Conservation (phyloP, 2,329 filamentous ascomycete genomes). For the Colletotrichum horii region DNA sequence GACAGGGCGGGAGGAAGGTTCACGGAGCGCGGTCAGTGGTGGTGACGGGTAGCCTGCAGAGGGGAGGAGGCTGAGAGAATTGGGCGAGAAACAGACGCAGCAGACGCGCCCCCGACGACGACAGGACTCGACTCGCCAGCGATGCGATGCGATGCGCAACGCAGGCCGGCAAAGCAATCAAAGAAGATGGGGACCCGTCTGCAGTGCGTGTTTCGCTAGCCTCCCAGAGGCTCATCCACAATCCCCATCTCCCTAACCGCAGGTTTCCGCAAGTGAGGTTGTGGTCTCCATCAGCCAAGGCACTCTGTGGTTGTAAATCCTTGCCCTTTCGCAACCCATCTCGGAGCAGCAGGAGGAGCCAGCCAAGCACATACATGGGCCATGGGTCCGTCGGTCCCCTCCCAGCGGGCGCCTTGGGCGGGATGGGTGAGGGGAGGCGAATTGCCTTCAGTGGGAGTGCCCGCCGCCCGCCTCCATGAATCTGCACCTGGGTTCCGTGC, state of each 20-base stretch:
- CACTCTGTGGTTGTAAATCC: background rate
- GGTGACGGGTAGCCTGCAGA: background rate
- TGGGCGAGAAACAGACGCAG: background rate
- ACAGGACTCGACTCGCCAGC: background rate
- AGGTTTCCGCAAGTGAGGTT: conserved; percentile 11
- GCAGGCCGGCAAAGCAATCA: background rate
- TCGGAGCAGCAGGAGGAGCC: conserved; percentile 6
- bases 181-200: background rate
- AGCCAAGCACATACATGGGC: background rate
- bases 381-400: background rate
- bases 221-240: background rate
- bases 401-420: background rate
- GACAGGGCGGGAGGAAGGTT: background rate
- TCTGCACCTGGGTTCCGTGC: background rate
- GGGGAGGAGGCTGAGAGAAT: background rate
- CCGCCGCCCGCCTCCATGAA: conserved; percentile 11
- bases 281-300: conserved; percentile 15
- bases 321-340: background rate
- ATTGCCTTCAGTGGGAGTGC: conserved; percentile 15
- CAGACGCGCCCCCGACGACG: background rate
- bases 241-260: conserved; percentile 2
- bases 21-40: background rate
- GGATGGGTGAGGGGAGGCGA: background rate
- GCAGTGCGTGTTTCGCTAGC: conserved; percentile 6
- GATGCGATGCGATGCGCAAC: background rate